Evolutionary conservation across 2,329 filamentous ascomycete genomes (phyloP).

Genomic region (Albifimbria verrucaria): DNA sequence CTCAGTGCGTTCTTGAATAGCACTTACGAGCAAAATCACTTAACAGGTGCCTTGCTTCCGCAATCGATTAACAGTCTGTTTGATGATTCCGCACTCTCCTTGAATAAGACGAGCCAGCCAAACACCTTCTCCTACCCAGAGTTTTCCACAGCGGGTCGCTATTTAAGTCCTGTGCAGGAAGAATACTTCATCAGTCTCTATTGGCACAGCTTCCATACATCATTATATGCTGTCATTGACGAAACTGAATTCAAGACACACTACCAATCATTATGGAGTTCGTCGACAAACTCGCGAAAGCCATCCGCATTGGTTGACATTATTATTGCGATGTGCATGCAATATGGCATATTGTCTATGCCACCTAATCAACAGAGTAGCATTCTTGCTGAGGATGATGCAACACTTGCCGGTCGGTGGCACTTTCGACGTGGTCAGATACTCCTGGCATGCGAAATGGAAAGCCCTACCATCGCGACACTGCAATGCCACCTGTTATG

Average conservation of each 20-base stretch:
- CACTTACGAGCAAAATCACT: slow-evolving; percentile 1
- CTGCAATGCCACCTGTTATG: slow-evolving; percentile 45
- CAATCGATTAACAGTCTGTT: neutral
- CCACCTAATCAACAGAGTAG: slow-evolving; percentile 5
- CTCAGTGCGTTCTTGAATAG: slow-evolving; percentile 12
- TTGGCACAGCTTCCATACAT: slow-evolving; percentile 42
- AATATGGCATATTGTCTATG: slow-evolving; percentile 33
- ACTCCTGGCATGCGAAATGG: slow-evolving; percentile 35
- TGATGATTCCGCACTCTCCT: neutral
- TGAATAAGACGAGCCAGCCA: neutral
- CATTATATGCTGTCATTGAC: slow-evolving; percentile 31
- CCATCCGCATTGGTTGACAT: slow-evolving; percentile 50
- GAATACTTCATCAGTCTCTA: slow-evolving; percentile 44
- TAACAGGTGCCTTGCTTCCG: slow-evolving; percentile 2
- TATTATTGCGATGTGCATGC: slow-evolving; percentile 48
- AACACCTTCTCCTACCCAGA: neutral
- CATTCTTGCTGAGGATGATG: slow-evolving; percentile 20
- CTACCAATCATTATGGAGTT: slow-evolving; percentile 17
- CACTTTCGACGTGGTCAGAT: slow-evolving; percentile 44
- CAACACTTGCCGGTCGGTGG: slow-evolving; percentile 37
- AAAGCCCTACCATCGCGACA: slow-evolving; percentile 40
- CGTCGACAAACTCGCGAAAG: slow-evolving; percentile 23
- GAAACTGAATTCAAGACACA: slow-evolving; percentile 18
- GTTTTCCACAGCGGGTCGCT: neutral
- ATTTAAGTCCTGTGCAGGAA: slow-evolving; percentile 38